Percentiles rank a stretch among this genome's conserved stretches.
Conservation (phyloP, 495 filamentous ascomycete genomes). For the Acidomyces sp. region DNA sequence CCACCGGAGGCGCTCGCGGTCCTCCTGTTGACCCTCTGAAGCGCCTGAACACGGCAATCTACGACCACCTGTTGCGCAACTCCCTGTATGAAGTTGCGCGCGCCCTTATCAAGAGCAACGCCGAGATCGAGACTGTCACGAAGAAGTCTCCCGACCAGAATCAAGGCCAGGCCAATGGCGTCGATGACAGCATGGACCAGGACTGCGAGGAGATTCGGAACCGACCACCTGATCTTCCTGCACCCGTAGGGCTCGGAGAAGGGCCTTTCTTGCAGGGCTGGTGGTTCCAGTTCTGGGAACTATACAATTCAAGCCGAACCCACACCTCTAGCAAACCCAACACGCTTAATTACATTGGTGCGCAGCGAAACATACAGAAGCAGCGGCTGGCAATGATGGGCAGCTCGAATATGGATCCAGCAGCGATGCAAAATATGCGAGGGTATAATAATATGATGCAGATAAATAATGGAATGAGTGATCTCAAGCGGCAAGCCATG, state of each 20-base stretch:
- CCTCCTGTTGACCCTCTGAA: constrained; percentile 6
- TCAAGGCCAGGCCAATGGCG: constrained; percentile 42
- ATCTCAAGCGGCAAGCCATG: constrained; percentile 11
- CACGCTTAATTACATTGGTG: constrained; percentile 70
- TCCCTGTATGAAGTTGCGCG: constrained; percentile 68
- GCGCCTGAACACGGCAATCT: constrained; percentile 83
- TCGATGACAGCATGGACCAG: constrained; percentile 71
- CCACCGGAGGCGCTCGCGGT: constrained; percentile 1
- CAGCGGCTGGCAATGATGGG: constrained; percentile 12
- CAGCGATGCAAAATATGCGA: constrained; percentile 60
- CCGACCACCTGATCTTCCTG: constrained; percentile 64
- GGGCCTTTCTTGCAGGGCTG: constrained; percentile 82
- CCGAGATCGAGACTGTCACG: constrained; percentile 18
- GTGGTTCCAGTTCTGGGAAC: constrained; percentile 96
- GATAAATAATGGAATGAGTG: constrained; percentile 32
- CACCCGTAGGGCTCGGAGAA: constrained; percentile 52
- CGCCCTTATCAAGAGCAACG: constrained; percentile 52
- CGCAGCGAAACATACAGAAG: constrained; percentile 6
- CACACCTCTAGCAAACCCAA: constrained; percentile 39
- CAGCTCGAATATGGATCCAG: constrained; percentile 36
- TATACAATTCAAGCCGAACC: constrained; percentile 64
- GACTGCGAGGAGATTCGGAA: constrained; percentile 71
- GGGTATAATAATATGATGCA: constrained; percentile 27
- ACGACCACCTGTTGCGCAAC: constrained; percentile 85
- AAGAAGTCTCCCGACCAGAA: constrained; percentile 24